Base-by-base conservation (phyloP, 169 alveolate species). In the Toxoplasma gondii region DNA sequence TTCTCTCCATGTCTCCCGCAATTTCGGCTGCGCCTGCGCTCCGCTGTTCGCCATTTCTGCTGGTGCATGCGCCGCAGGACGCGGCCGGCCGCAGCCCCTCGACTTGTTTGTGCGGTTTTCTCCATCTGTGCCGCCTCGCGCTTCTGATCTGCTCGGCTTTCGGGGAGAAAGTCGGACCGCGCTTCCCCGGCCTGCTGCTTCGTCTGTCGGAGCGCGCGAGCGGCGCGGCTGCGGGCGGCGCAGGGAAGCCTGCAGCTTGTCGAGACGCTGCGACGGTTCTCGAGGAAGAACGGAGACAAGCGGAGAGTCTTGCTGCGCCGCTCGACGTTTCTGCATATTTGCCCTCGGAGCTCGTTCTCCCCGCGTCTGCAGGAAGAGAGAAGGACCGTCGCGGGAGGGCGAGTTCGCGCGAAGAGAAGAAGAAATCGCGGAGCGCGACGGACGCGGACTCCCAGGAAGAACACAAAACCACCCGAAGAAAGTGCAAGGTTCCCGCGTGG, bases 111-210 rank as follows among this genome's bases (percentile, higher is more conserved):
- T 78, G 86, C 43, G 86, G 86, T 1, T n/a, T 38, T 38, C n/a
- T 78, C 9, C 86, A 78, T 31, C 86, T 78, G 22, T 78, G 86
- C n/a, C 86, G 86, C n/a, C n/a, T 78, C 44, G 86, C 86, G 39
- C 43, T 78, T 12, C 45, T 78, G n/a, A 78, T 78, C 22, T 78
- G 86, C 86, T n/a, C 49, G 49, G 86, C 86, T 10, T 78, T 78
- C 43, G 86, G 86, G 29, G 86, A 78, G 86, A n/a, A n/a, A 36
- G 86, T 78, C 4, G 1, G 10, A 7, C n/a, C 2, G 86, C 49
- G 29, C 86, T 78, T 78, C 24, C 86, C 86, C 4, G 2, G 10
- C 22, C 86, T 78, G 2, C 44, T 78, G 27, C 86, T 9, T 7
- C 86, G 86, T 19, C 49, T 38, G 22, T 78, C 86, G 4, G 43